These are phyloP conservation scores for Sporobolomyces pararoseus DNA, from an alignment of 768 basidiomycete genomes.

Conservation along the genomic window DNA sequence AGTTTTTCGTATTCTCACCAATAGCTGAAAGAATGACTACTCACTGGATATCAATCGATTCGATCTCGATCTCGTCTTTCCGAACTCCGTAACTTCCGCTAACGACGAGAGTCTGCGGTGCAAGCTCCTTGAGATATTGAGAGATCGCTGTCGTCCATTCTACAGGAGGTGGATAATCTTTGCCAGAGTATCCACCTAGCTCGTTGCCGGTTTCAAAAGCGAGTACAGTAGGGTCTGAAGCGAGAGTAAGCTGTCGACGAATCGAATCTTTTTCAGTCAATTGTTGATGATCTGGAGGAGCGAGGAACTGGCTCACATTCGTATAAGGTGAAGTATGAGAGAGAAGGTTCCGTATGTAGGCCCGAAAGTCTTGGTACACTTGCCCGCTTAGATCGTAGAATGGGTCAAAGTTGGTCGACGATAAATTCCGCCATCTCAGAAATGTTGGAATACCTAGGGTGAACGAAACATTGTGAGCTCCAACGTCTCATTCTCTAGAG, in stretches of 20 bases:
- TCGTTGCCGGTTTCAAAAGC: constrained; percentile 46
- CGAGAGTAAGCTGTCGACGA: constrained; percentile 32
- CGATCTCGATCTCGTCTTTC: constrained; percentile 26
- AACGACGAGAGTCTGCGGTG: constrained; percentile 43
- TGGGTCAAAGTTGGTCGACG: constrained; percentile 27
- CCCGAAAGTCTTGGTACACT: constrained; percentile 33
- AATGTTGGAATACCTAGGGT: constrained; percentile 37
- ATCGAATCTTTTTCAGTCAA: too few relatives aligned
- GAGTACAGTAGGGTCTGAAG: constrained; percentile 42
- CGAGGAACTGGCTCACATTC: constrained; percentile 15
- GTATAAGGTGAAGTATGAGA: constrained; percentile 41
- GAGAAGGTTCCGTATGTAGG: constrained; percentile 37
- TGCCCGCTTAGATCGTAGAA: constrained; percentile 40
- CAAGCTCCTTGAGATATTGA: constrained; percentile 40
- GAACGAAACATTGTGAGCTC: background rate
- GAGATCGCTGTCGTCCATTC: constrained; percentile 41
- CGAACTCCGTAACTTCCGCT: constrained; percentile 43
- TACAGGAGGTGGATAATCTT: constrained; percentile 26
- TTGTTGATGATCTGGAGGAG: background rate
- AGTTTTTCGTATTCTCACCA: background rate
- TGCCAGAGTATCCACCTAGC: constrained; percentile 31
- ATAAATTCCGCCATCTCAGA: constrained; percentile 42
- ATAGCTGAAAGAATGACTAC: background rate
- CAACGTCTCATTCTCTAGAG: background rate
- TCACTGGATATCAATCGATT: constrained; percentile 37